Conservation (phyloP, 78 protist species). For the Dictyostelium brefeldianum region DNA sequence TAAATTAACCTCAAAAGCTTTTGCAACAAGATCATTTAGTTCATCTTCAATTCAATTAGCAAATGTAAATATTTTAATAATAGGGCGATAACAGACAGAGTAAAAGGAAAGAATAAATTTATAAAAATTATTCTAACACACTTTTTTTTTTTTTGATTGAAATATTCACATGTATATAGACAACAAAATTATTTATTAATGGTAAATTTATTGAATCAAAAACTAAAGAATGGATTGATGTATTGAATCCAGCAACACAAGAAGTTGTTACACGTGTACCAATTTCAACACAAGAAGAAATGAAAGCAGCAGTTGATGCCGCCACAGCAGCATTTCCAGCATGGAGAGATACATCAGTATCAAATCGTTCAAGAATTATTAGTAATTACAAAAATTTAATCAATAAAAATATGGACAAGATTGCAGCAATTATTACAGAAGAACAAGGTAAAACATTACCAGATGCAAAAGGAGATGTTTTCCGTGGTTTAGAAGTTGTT, state of each 20-base stretch:
- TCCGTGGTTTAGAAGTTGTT: constrained; percentile 94
- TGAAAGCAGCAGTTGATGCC: constrained; percentile 92
- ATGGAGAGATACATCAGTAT: constrained; percentile 92
- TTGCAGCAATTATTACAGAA: constrained; percentile 90
- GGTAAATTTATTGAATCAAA: constrained; percentile 91
- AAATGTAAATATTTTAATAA: too few relatives aligned
- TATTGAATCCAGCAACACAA: constrained; percentile 95
- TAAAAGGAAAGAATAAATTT: too few relatives aligned
- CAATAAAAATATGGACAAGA: constrained; percentile 86
- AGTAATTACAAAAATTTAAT: constrained; percentile 88
- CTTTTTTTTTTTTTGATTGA: too few relatives aligned
- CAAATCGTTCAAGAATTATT: constrained; percentile 92
- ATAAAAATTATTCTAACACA: background rate
- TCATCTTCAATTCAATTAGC: too few relatives aligned
- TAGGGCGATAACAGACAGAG: too few relatives aligned
- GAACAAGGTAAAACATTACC: constrained; percentile 98
- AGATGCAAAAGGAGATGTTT: constrained; percentile 96
- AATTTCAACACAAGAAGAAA: constrained; percentile 89
- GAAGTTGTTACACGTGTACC: constrained; percentile 91
- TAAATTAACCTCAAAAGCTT: too few relatives aligned
- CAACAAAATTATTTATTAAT: constrained; percentile 89
- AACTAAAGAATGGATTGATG: constrained; percentile 89
- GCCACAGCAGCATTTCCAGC: constrained; percentile 88
- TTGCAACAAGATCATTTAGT: too few relatives aligned
- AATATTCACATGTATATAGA: constrained; percentile 37